phyloP scores from a whole-genome alignment of 768 basidiomycete genomes.

The Leucocoprinus sp. region DNA sequence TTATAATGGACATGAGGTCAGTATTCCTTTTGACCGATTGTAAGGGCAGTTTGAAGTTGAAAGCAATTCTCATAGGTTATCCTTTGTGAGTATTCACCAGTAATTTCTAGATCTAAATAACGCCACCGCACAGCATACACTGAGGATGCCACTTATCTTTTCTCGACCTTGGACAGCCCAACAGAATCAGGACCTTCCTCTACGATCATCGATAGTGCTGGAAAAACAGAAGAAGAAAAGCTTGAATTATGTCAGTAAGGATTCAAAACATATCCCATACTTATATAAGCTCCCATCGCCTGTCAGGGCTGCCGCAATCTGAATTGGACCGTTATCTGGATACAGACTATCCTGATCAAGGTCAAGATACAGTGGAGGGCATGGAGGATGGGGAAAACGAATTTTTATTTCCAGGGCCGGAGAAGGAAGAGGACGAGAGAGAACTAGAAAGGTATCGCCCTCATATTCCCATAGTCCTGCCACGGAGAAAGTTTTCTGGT shows the following conservation, averaged over 20 bases:
- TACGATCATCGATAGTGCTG: slow-evolving; percentile 19
- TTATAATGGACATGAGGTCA: slow-evolving; percentile 69
- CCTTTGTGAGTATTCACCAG: slow-evolving; percentile 39
- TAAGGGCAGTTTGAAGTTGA: slow-evolving; percentile 1
- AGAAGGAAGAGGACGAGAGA: slow-evolving; percentile 24
- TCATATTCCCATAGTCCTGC: slow-evolving; percentile 48
- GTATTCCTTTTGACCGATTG: slow-evolving; percentile 7
- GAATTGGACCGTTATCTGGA: slow-evolving; percentile 19
- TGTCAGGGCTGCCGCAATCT: slow-evolving; percentile 4
- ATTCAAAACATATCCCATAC: no score
- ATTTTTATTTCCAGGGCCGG: no score
- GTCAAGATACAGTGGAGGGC: slow-evolving; percentile 18
- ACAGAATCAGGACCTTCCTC: slow-evolving; percentile 16
- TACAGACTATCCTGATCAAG: slow-evolving; percentile 23
- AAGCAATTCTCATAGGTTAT: slow-evolving; percentile 38
- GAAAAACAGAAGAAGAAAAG: slow-evolving; percentile 12
- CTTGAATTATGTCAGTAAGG: no score
- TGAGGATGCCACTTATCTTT: slow-evolving; percentile 64
- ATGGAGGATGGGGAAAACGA: slow-evolving; percentile 16
- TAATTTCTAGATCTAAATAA: neutral
- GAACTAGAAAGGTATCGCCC: slow-evolving; percentile 22
- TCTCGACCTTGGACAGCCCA: slow-evolving; percentile 62
- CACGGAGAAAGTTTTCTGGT: slow-evolving; percentile 57
- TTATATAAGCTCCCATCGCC: slow-evolving; percentile 12
- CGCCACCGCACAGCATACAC: slow-evolving; percentile 50